Base-by-base conservation (phyloP, 768 basidiomycete species). In the Suillus tomentosus region DNA sequence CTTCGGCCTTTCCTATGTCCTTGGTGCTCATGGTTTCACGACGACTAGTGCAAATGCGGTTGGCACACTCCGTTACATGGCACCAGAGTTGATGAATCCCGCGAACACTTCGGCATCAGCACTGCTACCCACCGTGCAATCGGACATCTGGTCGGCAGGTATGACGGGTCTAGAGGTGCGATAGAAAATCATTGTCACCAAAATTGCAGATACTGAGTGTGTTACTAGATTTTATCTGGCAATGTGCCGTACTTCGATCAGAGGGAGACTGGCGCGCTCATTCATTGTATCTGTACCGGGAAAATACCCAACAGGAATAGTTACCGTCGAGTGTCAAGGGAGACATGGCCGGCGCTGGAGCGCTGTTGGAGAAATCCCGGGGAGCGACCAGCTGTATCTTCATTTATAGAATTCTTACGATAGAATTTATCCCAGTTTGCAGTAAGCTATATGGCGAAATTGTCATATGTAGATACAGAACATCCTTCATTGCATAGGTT, bases 11-110 rank as follows among this genome's bases (percentile, higher is more conserved):
- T 76, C 80, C 1, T 70, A 73, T 37, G 71, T 80, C 15, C 62
- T 79, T 22, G 78, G 75, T 47, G 66, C 66, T 45, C 68, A 71
- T 27, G 76, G 79, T 5, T 79, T 76, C 57, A 79, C 79, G 11
- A 77, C 79, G 1, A 74, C 71, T n/a, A 66, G 69, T 22, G 65
- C 72, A 3, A 27, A 19, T 19, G 64, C 65, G 3, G 77, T 76
- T 17, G 73, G 73, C 17, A 80, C 78, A 6, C 69, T 73, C 40
- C 71, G 79, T 39, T 81, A 80, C 68, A 81, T 80, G 76, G 77
- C 79, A 8, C 69, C 69, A 4, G 80, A 81, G 60, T 68, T 81
- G 51, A 59, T 74, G 45, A 64, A 43, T 67, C 60, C 65, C 47
- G 34, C 65, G 40, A 42, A 57, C 61, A 60, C 37, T 62, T 66